phyloP scores from a whole-genome alignment of 2,329 filamentous ascomycete species.

The Alternaria gansuensis region DNA sequence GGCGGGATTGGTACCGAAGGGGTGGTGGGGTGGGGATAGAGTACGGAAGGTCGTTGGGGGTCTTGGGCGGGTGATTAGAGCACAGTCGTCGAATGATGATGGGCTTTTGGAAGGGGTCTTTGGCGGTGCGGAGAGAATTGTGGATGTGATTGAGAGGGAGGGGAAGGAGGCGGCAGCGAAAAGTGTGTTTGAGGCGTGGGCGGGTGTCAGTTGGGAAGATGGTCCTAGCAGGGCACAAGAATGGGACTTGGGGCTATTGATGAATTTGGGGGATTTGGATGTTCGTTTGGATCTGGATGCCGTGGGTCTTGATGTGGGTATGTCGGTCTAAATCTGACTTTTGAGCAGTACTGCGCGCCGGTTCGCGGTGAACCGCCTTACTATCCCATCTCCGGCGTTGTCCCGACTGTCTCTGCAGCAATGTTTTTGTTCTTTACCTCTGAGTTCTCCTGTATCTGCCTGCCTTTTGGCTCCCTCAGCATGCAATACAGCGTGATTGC shows the following conservation, averaged over 20 bases:
- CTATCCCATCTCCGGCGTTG: slow-evolving; percentile 2
- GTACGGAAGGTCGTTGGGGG: slow-evolving; percentile 32
- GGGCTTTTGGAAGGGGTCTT: slow-evolving; percentile 27
- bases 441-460: not conserved
- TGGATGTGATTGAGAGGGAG: slow-evolving; percentile 19
- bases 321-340: not conserved
- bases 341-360: too few species aligned
- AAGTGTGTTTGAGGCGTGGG: slow-evolving; percentile 41
- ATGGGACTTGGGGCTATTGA: slow-evolving; percentile 30
- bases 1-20: slow-evolving; percentile 34
- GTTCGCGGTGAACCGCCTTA: not conserved
- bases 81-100: slow-evolving; percentile 18
- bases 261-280: slow-evolving; percentile 13
- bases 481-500: slow-evolving; percentile 58
- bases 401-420: not conserved
- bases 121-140: slow-evolving; percentile 33
- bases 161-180: slow-evolving; percentile 37
- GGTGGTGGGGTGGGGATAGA: slow-evolving; percentile 35
- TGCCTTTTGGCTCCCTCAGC: slow-evolving; percentile 51
- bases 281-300: not conserved
- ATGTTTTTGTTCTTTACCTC: not conserved
- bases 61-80: slow-evolving; percentile 31
- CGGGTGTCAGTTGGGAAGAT: slow-evolving; percentile 40
- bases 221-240: slow-evolving; percentile 31
- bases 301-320: not conserved